Percentiles rank a stretch among this genome's conserved stretches.
phyloP scores from a whole-genome alignment of 2,329 filamentous ascomycete genomes.

The Sporothrix brasiliensis region DNA sequence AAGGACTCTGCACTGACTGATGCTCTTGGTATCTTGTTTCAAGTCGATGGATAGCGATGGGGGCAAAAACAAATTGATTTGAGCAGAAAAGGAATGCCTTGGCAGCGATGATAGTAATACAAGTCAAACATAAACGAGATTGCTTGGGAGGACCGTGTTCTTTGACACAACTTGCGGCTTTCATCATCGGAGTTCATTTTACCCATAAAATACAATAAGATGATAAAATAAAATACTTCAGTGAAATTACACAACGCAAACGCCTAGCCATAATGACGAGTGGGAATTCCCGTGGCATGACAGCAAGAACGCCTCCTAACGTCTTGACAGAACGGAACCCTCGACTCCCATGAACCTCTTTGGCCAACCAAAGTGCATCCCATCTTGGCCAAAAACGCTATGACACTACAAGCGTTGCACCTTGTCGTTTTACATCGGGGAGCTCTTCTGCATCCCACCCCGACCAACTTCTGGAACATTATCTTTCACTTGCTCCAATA shows the following conservation, averaged over 20 bases:
- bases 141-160: not conserved
- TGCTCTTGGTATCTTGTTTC: slow-evolving; percentile 17
- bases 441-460: not conserved
- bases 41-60: not conserved
- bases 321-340: no score
- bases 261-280: no score
- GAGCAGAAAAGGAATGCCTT: not conserved
- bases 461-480: not conserved
- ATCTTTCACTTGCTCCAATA: not conserved
- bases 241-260: no score
- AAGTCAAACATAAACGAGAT: slow-evolving; percentile 1
- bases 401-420: slow-evolving; percentile 12
- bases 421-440: not conserved
- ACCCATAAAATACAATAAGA: no score
- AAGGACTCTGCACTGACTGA: slow-evolving; percentile 15
- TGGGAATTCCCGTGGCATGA: no score
- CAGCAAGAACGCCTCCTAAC: no score
- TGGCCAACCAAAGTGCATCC: not conserved
- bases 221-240: not conserved
- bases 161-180: not conserved
- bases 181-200: no score
- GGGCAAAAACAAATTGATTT: no score
- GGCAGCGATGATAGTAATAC: no score
- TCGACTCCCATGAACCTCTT: not conserved
- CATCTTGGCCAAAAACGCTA: not conserved